Evolutionary conservation across 345 rosid genomes (phyloP).

Genomic region (Erucastrum elatum): DNA sequence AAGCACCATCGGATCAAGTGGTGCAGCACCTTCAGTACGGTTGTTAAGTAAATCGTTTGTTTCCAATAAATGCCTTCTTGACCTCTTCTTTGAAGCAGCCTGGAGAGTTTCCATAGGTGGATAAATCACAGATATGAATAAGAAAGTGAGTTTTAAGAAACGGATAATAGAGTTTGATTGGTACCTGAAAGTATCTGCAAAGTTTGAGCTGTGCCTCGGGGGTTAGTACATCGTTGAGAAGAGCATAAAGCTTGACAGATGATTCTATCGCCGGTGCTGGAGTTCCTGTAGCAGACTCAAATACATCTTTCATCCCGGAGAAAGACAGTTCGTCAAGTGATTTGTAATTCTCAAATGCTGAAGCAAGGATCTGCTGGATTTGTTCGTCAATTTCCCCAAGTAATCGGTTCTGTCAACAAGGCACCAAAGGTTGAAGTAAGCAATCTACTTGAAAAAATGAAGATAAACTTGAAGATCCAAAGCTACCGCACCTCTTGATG

Average conservation of each 20-base stretch:
- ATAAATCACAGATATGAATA: slow-evolving; percentile 10
- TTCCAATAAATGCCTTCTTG: slow-evolving; percentile 71
- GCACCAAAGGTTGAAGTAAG: slow-evolving; percentile 27
- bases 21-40: slow-evolving; percentile 49
- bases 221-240: slow-evolving; percentile 79
- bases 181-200: slow-evolving; percentile 87
- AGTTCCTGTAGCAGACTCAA: slow-evolving; percentile 69
- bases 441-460: slow-evolving; percentile 20
- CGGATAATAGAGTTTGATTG: not conserved
- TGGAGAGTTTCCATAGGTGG: slow-evolving; percentile 37
- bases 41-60: slow-evolving; percentile 69
- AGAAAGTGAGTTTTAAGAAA: not conserved
- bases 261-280: slow-evolving; percentile 83
- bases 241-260: slow-evolving; percentile 80
- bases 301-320: slow-evolving; percentile 74
- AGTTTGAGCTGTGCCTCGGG: slow-evolving; percentile 85
- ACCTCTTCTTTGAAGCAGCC: slow-evolving; percentile 86
- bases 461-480: not conserved
- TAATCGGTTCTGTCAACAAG: slow-evolving; percentile 70
- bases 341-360: slow-evolving; percentile 85
- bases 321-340: slow-evolving; percentile 69
- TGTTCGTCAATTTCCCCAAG: slow-evolving; percentile 87
- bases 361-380: slow-evolving; percentile 69
- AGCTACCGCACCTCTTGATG: slow-evolving; percentile 81
- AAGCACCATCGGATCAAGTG: slow-evolving; percentile 51